phyloP scores from a whole-genome alignment of 352 stramenopile species.

The Phytophthora litchii region DNA sequence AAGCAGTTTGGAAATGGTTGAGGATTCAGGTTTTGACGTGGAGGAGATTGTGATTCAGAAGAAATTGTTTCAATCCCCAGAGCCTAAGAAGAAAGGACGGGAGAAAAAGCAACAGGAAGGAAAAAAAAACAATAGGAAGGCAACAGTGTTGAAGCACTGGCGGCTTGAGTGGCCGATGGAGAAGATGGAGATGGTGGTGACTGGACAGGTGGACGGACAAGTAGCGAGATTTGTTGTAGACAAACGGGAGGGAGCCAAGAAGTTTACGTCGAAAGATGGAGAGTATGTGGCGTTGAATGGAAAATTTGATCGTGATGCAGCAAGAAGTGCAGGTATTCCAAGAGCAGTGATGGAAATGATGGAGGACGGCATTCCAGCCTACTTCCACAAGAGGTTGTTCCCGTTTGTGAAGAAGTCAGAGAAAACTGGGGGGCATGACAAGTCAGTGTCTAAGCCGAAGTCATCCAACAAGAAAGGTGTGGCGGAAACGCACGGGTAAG shows the following conservation, averaged over 20 bases:
- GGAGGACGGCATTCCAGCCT: constrained; percentile 56
- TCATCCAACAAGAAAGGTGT: constrained; percentile 8
- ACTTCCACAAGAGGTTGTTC: constrained; percentile 42
- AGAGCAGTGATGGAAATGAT: constrained; percentile 51
- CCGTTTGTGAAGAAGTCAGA: constrained; percentile 28
- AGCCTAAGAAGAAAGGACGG: constrained; percentile 12
- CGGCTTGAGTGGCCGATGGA: constrained; percentile 37
- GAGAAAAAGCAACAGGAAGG: background rate
- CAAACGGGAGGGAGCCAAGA: constrained; percentile 42
- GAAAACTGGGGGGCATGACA: background rate
- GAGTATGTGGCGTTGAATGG: constrained; percentile 53
- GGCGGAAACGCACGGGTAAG: constrained; percentile 13
- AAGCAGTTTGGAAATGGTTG: constrained; percentile 30
- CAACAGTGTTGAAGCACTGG: constrained; percentile 33
- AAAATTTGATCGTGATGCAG: constrained; percentile 43
- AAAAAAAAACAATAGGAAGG: constrained; percentile 14
- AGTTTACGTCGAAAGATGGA: constrained; percentile 50
- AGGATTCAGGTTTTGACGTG: constrained; percentile 12
- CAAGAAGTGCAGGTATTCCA: constrained; percentile 41
- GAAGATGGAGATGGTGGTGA: constrained; percentile 41
- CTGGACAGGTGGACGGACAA: constrained; percentile 36
- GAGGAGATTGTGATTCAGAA: constrained; percentile 48
- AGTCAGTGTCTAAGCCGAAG: constrained; percentile 6
- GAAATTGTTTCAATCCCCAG: constrained; percentile 31
- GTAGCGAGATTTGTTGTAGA: constrained; percentile 39